Conservation (phyloP, 345 rosid species). For the Citropsis articulata region DNA sequence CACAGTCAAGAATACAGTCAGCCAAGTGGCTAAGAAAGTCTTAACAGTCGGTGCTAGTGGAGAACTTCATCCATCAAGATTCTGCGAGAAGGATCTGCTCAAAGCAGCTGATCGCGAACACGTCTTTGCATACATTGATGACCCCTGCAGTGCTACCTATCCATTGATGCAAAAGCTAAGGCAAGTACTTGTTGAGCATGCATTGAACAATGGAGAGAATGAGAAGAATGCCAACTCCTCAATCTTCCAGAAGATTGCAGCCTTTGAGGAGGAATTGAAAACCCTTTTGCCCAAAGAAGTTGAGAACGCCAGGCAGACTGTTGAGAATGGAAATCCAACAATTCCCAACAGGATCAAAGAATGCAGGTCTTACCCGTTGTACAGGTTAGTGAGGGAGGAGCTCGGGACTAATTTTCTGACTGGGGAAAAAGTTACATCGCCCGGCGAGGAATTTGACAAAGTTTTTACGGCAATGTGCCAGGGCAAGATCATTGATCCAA, state of each 20-base stretch:
- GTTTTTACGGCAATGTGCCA: constrained; percentile 64
- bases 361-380: constrained; percentile 71
- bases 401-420: constrained; percentile 48
- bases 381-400: constrained; percentile 63
- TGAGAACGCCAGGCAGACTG: constrained; percentile 41
- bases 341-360: constrained; percentile 60
- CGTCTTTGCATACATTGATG: constrained; percentile 63
- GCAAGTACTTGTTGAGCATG: constrained; percentile 68
- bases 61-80: constrained; percentile 73
- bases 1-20: constrained; percentile 41
- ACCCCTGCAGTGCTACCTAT: constrained; percentile 64
- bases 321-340: constrained; percentile 47
- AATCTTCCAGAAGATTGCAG: constrained; percentile 61
- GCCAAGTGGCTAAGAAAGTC: constrained; percentile 47
- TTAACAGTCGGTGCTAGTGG: constrained; percentile 54
- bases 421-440: constrained; percentile 60
- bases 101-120: constrained; percentile 63
- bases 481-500: constrained; percentile 64
- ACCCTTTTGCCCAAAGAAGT: constrained; percentile 56
- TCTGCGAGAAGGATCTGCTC: constrained; percentile 63
- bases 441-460: constrained; percentile 72
- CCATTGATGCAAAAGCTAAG: constrained; percentile 80
- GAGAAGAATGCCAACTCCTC: constrained; percentile 49
- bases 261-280: constrained; percentile 63
- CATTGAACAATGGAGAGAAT: constrained; percentile 51